Conservation (phyloP, 164 flowering plant species). For the Piper longum region DNA sequence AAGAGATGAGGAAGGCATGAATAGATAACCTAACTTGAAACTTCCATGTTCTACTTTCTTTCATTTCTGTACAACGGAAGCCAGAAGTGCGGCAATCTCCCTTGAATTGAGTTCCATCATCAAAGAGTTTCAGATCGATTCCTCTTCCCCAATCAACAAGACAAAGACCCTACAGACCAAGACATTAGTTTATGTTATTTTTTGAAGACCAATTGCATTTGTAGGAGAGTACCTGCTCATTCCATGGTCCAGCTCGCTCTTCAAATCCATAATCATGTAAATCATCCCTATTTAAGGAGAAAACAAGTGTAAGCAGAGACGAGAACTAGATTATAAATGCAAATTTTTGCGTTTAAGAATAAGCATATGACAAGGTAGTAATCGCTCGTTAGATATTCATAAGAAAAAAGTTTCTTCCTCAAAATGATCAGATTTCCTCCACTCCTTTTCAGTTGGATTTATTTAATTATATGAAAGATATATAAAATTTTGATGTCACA, state of each 20-base stretch:
- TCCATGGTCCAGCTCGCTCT: conserved; percentile 60
- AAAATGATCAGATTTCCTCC: too few species aligned
- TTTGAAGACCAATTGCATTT: not conserved
- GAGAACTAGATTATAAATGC: not conserved
- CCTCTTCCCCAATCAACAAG: conserved; percentile 98
- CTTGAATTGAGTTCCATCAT: conserved; percentile 37
- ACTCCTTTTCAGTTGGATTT: too few species aligned
- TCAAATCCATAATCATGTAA: conserved; percentile 42
- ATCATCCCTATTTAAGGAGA: conserved; percentile 34
- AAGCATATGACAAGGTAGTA: too few species aligned
- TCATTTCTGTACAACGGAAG: conserved; percentile 83
- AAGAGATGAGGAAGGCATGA: conserved; percentile 6
- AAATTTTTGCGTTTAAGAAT: too few species aligned
- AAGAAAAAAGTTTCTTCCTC: too few species aligned
- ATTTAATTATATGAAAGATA: too few species aligned
- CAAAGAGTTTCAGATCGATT: conserved; percentile 67
- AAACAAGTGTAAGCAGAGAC: not conserved
- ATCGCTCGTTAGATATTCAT: too few species aligned
- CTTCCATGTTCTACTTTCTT: conserved; percentile 71
- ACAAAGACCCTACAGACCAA: conserved; percentile 73
- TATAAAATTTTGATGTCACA: too few species aligned
- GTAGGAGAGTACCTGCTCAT: conserved; percentile 47
- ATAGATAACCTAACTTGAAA: conserved; percentile 38
- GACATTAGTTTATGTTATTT: not conserved
- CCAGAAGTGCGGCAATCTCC: conserved; percentile 91